Evolutionary conservation across 2,329 filamentous ascomycete species (phyloP), one percentile per base, ranked within the genome.

Genomic region (Aspergillus latus): DNA sequence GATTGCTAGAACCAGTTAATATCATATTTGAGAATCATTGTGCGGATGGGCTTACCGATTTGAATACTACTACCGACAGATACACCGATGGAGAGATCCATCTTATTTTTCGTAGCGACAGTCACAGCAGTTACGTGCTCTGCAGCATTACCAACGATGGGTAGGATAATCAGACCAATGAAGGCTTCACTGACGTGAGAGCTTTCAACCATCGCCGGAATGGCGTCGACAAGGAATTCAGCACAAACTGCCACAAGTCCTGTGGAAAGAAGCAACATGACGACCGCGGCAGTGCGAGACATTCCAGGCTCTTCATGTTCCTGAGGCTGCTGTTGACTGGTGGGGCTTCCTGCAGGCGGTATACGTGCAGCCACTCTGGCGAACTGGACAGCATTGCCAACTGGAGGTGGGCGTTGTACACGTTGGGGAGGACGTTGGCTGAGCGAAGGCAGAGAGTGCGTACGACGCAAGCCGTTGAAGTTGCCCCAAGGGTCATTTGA

Each of bases 111-210:
- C 64, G 87, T 82, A 5, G 89, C 89, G 1, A 92, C 89, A 0
- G 85, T 89, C 52, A 92, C 88, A 5, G 89, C 89, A 0, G 89
- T 92, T 16, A 89, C 88, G 77, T 92, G 88, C 75, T 92, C 89
- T 8, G 88, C 89, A 2, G 89, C 89, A 65, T 92, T 92, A 42
- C 88, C 88, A 15, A 92, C 88, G 62, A 92, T 91, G 5, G 89
- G 89, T 4, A 92, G 76, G 52, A 92, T 84, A 64, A 92, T 92
- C 0, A 60, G 80, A 65, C 89, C 89, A 59, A 92, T 86, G 61
- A 93, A 92, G 34, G 88, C 87, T 67, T 89, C 82, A 59, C 82
- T 88, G 57, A 92, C 77, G 10, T 74, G 75, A 11, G 83, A 85
- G 3, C 78, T 72, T 15, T 77, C 74, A 1, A 88, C 84, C 72